Conservation (phyloP, 2,329 filamentous ascomycete genomes). For the Diaporthe velutina region DNA sequence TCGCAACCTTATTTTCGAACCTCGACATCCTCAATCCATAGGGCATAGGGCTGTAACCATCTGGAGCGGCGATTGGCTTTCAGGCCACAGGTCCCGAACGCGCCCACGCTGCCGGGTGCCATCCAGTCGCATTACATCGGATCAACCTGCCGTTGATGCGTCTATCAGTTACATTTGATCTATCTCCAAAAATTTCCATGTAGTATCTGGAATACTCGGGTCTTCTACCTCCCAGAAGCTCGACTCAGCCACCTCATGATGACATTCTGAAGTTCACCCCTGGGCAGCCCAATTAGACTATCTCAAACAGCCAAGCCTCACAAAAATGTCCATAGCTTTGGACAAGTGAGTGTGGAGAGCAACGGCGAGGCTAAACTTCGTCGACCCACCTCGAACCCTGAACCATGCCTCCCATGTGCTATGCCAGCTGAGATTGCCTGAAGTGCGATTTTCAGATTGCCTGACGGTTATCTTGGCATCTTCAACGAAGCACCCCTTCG, state of each 20-base stretch:
- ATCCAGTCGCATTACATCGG: constrained; percentile 10
- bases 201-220: neutral
- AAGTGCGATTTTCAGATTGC: constrained; percentile 21
- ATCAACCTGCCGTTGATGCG: neutral
- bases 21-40: neutral
- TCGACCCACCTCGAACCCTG: neutral
- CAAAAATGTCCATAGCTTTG: neutral
- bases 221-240: neutral
- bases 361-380: neutral
- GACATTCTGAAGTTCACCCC: neutral
- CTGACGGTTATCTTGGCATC: constrained; percentile 18
- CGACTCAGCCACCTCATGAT: constrained; percentile 11
- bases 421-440: neutral
- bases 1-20: constrained; percentile 2
- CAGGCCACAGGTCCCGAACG: neutral
- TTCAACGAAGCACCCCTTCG: constrained; percentile 10
- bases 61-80: neutral
- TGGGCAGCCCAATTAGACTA: constrained; percentile 3
- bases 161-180: neutral
- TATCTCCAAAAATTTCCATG: neutral
- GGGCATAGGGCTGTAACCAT: neutral
- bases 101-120: neutral
- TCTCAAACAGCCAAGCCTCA: constrained; percentile 24
- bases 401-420: constrained; percentile 14
- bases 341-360: neutral